These are phyloP conservation scores for Lactarius tabidus DNA, from an alignment of 768 basidiomycete genomes.

Conservation along the genomic window DNA sequence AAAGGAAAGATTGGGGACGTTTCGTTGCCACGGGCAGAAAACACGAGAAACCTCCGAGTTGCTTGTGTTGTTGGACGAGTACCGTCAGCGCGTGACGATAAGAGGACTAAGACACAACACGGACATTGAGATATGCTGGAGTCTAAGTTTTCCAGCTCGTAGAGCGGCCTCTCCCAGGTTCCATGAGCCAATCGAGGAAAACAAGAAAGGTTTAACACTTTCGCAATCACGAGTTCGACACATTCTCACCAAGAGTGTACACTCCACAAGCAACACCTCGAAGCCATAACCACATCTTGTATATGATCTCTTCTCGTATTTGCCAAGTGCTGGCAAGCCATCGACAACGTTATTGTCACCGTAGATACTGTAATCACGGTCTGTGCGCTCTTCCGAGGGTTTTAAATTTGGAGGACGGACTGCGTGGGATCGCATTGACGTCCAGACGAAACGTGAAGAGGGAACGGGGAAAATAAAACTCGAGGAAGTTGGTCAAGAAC, in stretches of 20 bases:
- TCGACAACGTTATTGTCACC: slow-evolving; percentile 19
- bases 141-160: not conserved
- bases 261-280: slow-evolving; percentile 14
- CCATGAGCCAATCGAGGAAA: slow-evolving; percentile 16
- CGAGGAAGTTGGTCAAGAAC: slow-evolving; percentile 61
- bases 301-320: slow-evolving; percentile 8
- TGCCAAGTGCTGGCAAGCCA: slow-evolving; percentile 11
- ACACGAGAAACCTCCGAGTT: slow-evolving; percentile 13
- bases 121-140: not conserved
- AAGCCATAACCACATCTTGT: slow-evolving; percentile 18
- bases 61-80: slow-evolving; percentile 8
- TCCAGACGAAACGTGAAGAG: too few relatives aligned
- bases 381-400: not conserved
- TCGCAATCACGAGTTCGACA: too few relatives aligned
- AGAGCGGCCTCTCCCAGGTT: slow-evolving; percentile 10
- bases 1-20: slow-evolving; percentile 3
- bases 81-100: not conserved
- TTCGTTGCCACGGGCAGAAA: slow-evolving; percentile 10
- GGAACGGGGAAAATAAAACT: too few relatives aligned
- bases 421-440: too few relatives aligned
- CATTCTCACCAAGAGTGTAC: slow-evolving; percentile 12
- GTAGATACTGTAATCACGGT: slow-evolving; percentile 23
- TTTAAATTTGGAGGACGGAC: not conserved
- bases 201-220: not conserved
- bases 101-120: not conserved